These are phyloP conservation scores for Yamadazyma ubonensis DNA, from an alignment of 805 yeast genomes.

Conservation along the genomic window DNA sequence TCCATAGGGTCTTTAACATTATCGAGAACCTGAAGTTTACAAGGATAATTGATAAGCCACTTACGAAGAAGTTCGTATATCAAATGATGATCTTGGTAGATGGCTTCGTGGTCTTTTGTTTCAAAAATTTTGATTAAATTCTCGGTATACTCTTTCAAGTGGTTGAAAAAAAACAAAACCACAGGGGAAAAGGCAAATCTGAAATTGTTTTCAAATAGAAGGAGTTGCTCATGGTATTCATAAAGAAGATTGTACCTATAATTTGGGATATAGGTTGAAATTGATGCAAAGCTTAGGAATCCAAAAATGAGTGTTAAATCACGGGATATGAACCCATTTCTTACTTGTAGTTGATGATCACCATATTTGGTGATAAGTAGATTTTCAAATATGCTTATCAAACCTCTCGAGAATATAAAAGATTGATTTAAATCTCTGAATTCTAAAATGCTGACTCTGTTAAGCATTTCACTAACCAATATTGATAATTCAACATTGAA, in stretches of 20 bases:
- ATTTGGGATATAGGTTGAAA: conserved; percentile 16
- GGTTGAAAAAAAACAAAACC: conserved; percentile 7
- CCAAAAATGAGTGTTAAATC: conserved; percentile 13
- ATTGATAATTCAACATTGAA: conserved; percentile 18
- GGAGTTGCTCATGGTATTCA: conserved; percentile 15
- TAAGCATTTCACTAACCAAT: conserved; percentile 20
- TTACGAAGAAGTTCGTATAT: conserved; percentile 20
- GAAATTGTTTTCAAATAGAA: conserved; percentile 6
- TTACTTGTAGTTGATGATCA: background rate
- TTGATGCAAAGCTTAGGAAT: conserved; percentile 20
- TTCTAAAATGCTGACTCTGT: conserved; percentile 23
- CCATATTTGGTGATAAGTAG: conserved; percentile 5
- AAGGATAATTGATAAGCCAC: conserved; percentile 24
- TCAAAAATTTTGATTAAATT: conserved; percentile 7
- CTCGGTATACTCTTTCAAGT: conserved; percentile 6
- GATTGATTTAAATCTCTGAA: conserved; percentile 18
- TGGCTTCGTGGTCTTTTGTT: background rate
- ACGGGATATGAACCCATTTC: background rate
- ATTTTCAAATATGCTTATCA: conserved; percentile 20
- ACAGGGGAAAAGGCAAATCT: conserved; percentile 3
- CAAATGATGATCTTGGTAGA: background rate
- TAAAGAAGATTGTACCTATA: conserved; percentile 16
- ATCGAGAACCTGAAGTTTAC: conserved; percentile 16
- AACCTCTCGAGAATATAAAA: conserved; percentile 22
- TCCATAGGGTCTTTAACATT: conserved; percentile 15